Evolutionary conservation across 2,329 filamentous ascomycete species (phyloP).

Genomic region (Pyrenochaeta sp.): DNA sequence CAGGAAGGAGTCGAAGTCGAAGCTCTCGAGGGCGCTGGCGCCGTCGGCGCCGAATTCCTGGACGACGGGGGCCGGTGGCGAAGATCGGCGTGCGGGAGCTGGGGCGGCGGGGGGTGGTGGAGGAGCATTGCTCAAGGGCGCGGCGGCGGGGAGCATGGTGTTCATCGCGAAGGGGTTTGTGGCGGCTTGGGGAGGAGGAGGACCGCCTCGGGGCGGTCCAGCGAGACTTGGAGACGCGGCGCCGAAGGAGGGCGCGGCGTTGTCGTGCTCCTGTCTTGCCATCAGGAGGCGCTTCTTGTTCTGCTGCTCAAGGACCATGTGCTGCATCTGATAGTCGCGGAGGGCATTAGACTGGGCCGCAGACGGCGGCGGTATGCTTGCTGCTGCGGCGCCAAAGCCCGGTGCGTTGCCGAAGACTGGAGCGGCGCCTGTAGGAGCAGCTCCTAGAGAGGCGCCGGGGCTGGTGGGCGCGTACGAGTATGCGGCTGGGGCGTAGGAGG

Average conservation of each 20-base stretch:
- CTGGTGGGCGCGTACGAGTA: no score
- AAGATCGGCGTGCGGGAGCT: no score
- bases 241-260: slow-evolving; percentile 2
- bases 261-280: slow-evolving; percentile 64
- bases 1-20: slow-evolving; percentile 69
- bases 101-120: not conserved
- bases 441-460: no score
- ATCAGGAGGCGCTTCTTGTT: slow-evolving; percentile 84
- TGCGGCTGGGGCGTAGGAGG: not conserved
- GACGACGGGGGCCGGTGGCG: no score
- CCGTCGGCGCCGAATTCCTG: not conserved
- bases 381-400: no score
- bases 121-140: not conserved
- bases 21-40: slow-evolving; percentile 70
- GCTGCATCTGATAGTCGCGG: slow-evolving; percentile 84
- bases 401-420: no score
- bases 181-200: not conserved
- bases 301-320: slow-evolving; percentile 84
- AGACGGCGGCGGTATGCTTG: not conserved
- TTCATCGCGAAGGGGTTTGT: not conserved
- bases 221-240: slow-evolving; percentile 19
- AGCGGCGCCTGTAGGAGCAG: no score
- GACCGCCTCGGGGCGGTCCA: no score
- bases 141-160: not conserved
- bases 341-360: slow-evolving; percentile 47